Evolutionary conservation across 345 rosid genomes (phyloP).

Genomic region (Dovyalis caffra): DNA sequence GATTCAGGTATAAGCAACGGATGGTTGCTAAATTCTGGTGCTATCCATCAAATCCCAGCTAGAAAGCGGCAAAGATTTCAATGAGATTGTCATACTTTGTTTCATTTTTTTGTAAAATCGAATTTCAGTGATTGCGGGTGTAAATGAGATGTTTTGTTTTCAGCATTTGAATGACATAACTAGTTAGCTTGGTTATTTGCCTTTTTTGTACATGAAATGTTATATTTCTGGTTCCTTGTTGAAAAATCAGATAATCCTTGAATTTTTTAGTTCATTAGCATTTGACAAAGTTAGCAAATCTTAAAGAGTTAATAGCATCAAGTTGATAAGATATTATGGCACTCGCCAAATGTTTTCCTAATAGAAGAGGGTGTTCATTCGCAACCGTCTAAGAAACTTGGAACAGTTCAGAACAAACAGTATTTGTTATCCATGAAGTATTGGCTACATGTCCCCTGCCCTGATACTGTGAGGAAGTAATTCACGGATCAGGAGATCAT

Average conservation of each 20-base stretch:
- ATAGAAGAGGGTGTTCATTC: neutral
- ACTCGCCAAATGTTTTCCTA: too few species aligned
- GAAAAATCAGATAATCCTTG: too few species aligned
- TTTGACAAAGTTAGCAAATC: too few species aligned
- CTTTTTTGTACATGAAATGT: neutral
- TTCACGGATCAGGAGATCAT: too few species aligned
- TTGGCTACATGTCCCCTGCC: too few species aligned
- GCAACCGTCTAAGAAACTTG: too few species aligned
- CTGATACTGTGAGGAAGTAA: too few species aligned
- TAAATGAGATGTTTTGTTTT: conserved; percentile 28
- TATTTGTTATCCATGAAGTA: too few species aligned
- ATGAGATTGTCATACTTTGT: conserved; percentile 21
- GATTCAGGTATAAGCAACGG: conserved; percentile 29
- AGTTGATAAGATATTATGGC: too few species aligned
- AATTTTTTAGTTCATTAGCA: too few species aligned
- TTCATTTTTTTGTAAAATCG: conserved; percentile 8
- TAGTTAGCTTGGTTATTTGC: conserved; percentile 1
- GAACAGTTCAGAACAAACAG: too few species aligned
- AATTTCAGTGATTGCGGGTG: conserved; percentile 25
- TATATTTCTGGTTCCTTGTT: neutral
- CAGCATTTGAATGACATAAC: conserved; percentile 18
- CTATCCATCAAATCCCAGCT: conserved; percentile 27
- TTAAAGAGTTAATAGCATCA: too few species aligned
- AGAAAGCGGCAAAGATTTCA: conserved; percentile 64
- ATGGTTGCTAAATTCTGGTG: conserved; percentile 24